Conservation (phyloP, 176 grass and related monocot species). For the Juncus effusus region DNA sequence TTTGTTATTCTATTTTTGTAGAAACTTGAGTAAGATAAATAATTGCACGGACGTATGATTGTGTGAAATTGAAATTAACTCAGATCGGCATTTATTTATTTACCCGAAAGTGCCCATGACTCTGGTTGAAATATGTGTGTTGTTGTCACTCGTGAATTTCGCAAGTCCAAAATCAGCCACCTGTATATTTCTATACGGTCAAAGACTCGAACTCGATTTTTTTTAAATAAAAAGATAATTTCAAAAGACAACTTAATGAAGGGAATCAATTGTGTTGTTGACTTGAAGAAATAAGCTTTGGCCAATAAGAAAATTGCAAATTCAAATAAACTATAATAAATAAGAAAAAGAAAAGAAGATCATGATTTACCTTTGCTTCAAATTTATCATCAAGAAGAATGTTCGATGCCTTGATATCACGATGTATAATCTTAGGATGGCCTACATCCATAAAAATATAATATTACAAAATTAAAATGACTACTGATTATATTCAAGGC, state of each 20-base stretch:
- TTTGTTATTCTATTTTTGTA: too few species aligned
- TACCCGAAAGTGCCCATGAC: constrained; percentile 98
- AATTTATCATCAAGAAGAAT: constrained; percentile 10
- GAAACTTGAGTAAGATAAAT: neutral
- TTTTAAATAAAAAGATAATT: neutral
- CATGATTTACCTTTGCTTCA: neutral
- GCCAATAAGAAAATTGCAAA: neutral
- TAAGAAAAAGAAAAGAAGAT: constrained; percentile 15
- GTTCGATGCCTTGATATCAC: constrained; percentile 3
- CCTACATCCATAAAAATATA: constrained; percentile 3
- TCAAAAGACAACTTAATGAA: neutral
- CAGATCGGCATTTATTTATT: constrained; percentile 1
- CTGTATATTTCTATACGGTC: neutral
- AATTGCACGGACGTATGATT: neutral
- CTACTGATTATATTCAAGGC: neutral
- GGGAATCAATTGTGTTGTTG: neutral
- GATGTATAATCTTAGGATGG: constrained; percentile 12
- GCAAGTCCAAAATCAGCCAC: neutral
- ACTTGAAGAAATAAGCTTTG: constrained; percentile 5
- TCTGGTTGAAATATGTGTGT: neutral
- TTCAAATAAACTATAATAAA: neutral
- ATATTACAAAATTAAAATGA: neutral
- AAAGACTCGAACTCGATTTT: too few species aligned
- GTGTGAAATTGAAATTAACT: neutral
- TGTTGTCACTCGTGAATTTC: neutral